Evolutionary conservation across 139 green algal species (phyloP).

Genomic region (Trebouxia sp.): DNA sequence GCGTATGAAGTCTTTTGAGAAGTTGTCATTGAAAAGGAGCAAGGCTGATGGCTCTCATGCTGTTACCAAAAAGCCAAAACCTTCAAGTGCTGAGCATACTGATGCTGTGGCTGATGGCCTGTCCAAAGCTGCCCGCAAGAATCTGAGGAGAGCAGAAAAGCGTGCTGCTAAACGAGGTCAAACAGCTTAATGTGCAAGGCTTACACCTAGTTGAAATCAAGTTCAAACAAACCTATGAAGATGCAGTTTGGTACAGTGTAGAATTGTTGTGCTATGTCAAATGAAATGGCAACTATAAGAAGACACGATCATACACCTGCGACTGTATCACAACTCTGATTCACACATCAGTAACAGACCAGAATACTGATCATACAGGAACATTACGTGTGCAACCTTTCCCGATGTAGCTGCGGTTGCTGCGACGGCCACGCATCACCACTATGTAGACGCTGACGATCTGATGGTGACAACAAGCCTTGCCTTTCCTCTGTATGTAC

Average conservation of each 20-base stretch:
- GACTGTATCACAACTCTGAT: no score
- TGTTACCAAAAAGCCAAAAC: slow-evolving; percentile 21
- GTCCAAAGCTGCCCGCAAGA: slow-evolving; percentile 75
- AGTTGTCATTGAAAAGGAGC: background rate
- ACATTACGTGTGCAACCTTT: background rate
- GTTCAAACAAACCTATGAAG: no score
- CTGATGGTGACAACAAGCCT: slow-evolving; percentile 15
- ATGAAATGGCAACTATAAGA: no score
- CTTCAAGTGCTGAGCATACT: background rate
- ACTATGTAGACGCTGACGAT: slow-evolving; percentile 3
- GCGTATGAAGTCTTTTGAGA: slow-evolving; percentile 17
- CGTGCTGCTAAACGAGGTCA: slow-evolving; percentile 42
- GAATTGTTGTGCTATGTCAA: no score
- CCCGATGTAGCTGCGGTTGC: background rate
- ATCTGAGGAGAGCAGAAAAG: slow-evolving; percentile 64
- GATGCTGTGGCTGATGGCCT: slow-evolving; percentile 35
- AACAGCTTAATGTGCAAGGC: no score
- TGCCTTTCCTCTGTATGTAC: slow-evolving; percentile 17
- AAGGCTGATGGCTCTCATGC: background rate
- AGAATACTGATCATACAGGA: no score
- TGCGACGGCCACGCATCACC: slow-evolving; percentile 8
- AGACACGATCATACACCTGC: no score
- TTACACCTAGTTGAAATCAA: no score
- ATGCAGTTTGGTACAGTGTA: no score
- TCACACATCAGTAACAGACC: no score